Evolutionary conservation across 345 rosid species (phyloP), one percentile per base, ranked within the genome.

Genomic region (Sonneratia caseolaris): DNA sequence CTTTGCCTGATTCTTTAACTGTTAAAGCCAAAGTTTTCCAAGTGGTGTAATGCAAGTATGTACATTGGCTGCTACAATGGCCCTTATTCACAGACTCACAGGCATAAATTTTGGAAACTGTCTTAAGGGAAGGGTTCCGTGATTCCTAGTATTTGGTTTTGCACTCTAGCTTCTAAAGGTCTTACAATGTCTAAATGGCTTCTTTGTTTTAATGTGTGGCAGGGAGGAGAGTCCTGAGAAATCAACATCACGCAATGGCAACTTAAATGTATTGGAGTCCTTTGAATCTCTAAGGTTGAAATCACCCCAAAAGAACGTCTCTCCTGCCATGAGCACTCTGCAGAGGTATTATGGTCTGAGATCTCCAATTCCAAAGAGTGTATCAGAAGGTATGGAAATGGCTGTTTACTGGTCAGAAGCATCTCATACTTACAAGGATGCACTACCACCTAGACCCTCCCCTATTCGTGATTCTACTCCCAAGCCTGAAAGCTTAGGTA

Each of bases 291-390:
- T 81, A 48, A 79, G 81, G 69, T 47, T 71, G 65, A 81, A 79
- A 65, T 70, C 86, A 38, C 37, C 66, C 66, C 48, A 83, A 36
- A 70, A 74, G 57, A 78, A 74, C 74, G 76, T 77, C 64, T 84
- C 91, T 79, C 78, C 88, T 56, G 87, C 91, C 69, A 87, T 87
- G 91, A 78, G 78, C 82, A 78, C 82, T 42, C 75, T 87, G 71
- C 86, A 74, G 76, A 79, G 75, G 35, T 87, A 77, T 75, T 87
- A 87, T 14, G 85, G 87, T 64, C 81, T 87, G 27, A 70, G 69
- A 61, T 66, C 84, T 24, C 37, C 73, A 64, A 81, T 69, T 57
- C 64, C 37, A 5, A 82, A 76, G 71, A 72, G 45, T 48, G 70
- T 40, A 62, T 53, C 69, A 53, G 87, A 79, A 76, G 83, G 86